phyloP scores from a whole-genome alignment of 179 eudicot genomes.

The Amaranthus tricolor region DNA sequence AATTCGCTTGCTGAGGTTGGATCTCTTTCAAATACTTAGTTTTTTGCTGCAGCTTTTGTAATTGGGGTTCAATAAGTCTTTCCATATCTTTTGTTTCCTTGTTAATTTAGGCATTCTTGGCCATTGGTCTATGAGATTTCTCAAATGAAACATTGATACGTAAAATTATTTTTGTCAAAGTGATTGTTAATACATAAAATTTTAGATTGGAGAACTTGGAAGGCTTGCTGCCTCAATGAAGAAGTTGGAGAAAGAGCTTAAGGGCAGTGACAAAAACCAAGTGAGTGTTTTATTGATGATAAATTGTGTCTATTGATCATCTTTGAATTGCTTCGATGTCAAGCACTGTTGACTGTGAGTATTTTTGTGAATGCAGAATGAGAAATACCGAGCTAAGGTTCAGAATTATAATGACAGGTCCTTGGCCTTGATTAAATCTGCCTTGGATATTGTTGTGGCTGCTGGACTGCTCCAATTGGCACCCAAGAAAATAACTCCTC shows the following conservation, averaged over 20 bases:
- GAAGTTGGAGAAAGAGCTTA: slow-evolving; percentile 84
- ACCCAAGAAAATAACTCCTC: slow-evolving; percentile 94
- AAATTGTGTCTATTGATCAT: neutral
- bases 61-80: neutral
- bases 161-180: neutral
- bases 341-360: slow-evolving; percentile 7
- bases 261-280: slow-evolving; percentile 54
- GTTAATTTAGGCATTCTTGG: neutral
- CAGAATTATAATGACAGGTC: slow-evolving; percentile 79
- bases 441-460: slow-evolving; percentile 86
- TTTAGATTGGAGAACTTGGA: slow-evolving; percentile 80
- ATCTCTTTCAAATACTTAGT: neutral
- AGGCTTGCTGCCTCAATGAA: slow-evolving; percentile 84
- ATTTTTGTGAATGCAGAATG: slow-evolving; percentile 56
- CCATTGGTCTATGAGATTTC: neutral
- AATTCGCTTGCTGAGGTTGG: slow-evolving; percentile 83
- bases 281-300: slow-evolving; percentile 25
- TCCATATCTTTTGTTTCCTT: slow-evolving; percentile 20
- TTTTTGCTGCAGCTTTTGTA: neutral
- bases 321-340: neutral
- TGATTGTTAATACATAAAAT: neutral
- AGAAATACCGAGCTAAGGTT: slow-evolving; percentile 63
- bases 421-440: slow-evolving; percentile 73
- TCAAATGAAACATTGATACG: neutral
- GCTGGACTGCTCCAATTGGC: slow-evolving; percentile 92